These are phyloP conservation scores for Pterocarpus macrocarpus DNA, from an alignment of 306 rosid species.

Conservation along the genomic window DNA sequence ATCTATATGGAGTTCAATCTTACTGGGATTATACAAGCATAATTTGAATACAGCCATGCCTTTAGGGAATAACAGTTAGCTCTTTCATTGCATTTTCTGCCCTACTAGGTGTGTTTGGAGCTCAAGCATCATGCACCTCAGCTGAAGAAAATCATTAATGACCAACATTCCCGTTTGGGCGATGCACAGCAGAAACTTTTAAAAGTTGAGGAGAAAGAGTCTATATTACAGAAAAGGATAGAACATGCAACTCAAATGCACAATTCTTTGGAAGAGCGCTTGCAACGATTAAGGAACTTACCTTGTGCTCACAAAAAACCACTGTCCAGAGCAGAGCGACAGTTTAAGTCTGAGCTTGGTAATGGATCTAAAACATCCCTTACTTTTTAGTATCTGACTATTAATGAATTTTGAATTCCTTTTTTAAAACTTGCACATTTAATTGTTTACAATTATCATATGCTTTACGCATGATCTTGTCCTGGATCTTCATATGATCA, in stretches of 20 bases:
- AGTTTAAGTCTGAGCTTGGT: slow-evolving; percentile 91
- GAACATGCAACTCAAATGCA: slow-evolving; percentile 67
- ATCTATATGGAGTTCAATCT: slow-evolving; percentile 21
- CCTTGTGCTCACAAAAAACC: slow-evolving; percentile 86
- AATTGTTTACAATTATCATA: slow-evolving; percentile 2
- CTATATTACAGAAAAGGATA: slow-evolving; percentile 63
- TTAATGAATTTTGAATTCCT: slow-evolving; percentile 4
- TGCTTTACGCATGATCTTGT: slow-evolving; percentile 23
- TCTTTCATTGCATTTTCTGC: slow-evolving; percentile 13
- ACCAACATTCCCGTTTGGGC: slow-evolving; percentile 73
- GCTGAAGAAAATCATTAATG: slow-evolving; percentile 77
- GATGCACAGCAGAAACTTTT: slow-evolving; percentile 67
- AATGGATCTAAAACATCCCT: slow-evolving; percentile 50
- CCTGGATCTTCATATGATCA: slow-evolving; percentile 10
- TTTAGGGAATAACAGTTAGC: slow-evolving; percentile 36
- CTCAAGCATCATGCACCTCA: slow-evolving; percentile 90
- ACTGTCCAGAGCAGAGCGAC: slow-evolving; percentile 84
- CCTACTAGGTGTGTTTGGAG: slow-evolving; percentile 79
- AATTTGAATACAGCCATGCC: slow-evolving; percentile 20
- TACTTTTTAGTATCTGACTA: not conserved
- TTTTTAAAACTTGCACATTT: slow-evolving; percentile 6
- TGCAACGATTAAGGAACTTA: slow-evolving; percentile 70
- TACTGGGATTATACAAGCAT: slow-evolving; percentile 10
- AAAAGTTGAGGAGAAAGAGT: slow-evolving; percentile 70
- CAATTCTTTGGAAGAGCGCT: slow-evolving; percentile 76